Base-by-base conservation (phyloP, 768 basidiomycete genomes). In the Solioccasus polychromus region DNA sequence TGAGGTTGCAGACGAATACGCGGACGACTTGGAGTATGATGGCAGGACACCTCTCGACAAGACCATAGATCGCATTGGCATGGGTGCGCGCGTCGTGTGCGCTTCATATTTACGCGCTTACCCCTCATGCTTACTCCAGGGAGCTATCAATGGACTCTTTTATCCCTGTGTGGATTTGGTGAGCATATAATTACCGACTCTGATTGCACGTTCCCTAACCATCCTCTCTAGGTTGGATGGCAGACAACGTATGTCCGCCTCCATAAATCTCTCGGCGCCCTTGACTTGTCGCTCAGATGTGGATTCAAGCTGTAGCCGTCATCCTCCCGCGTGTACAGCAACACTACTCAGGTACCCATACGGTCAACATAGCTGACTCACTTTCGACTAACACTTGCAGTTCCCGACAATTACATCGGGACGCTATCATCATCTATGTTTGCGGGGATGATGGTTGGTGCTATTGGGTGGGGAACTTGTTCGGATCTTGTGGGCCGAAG, bases 401-500 rank as follows among this genome's bases (percentile, higher is more conserved):
- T 90, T 7, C 78, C 81, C 24, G 85, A 92, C 61, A 75, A 72
- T 37, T 80, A 80, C 52, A 88, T 94, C 39, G 95, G 93, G 19
- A 63, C 76, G 1, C 68, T 97, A 12, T 94, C 92, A 0, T 89
- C 92, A 4, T 83, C 87, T 4, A 92, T 91, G 79, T 93, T 93
- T 60, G 82, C 78, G 10, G 91, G 95, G n/a, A 98, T 98, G 95
- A 96, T 97, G 92, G 61, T 96, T 40, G 91, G 94, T 2, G 88
- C 90, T 1, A 68, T 93, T 8, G 88, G 86, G 4, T 93, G 94
- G 93, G 94, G 94, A 45, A 84, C 88, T 19, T 92, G 89, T 52
- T 94, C 93, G 9, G 95, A 98, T 65, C 68, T 95, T 5, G 70
- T 90, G 59, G 96, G 96, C 3, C 83, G 95, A 30, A 88, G 82